Percentiles rank a stretch among this genome's conserved stretches.
Evolutionary conservation across 2,329 filamentous ascomycete genomes (phyloP).

Genomic region (Colletotrichum chrysophilum): DNA sequence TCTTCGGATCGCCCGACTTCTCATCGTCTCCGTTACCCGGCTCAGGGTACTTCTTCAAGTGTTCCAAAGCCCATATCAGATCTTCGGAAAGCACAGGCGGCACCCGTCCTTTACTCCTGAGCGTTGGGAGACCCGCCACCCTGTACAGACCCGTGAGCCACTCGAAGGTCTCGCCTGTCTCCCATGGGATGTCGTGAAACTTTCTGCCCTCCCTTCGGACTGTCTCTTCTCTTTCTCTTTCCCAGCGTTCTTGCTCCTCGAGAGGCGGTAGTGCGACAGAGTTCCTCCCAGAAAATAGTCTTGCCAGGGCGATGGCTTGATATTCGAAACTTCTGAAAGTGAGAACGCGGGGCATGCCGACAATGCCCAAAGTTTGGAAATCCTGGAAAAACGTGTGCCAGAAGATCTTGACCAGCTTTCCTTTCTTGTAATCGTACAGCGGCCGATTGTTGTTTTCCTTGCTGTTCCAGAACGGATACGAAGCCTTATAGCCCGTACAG

Average conservation of each 20-base stretch:
- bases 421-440: constrained; percentile 54
- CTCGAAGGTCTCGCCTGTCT: constrained; percentile 52
- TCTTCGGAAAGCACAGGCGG: constrained; percentile 50
- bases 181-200: constrained; percentile 61
- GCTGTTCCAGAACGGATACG: constrained; percentile 55
- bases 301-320: constrained; percentile 57
- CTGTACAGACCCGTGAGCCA: constrained; percentile 52
- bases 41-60: constrained; percentile 53
- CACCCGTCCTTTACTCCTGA: constrained; percentile 50
- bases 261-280: constrained; percentile 40
- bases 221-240: constrained; percentile 38
- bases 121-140: constrained; percentile 52
- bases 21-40: constrained; percentile 25
- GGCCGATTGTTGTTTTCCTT: constrained; percentile 43
- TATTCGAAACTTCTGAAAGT: constrained; percentile 63
- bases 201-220: constrained; percentile 36
- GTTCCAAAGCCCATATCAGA: constrained; percentile 51
- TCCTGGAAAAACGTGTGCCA: constrained; percentile 58
- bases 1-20: not conserved
- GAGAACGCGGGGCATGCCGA: constrained; percentile 55
- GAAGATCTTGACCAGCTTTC: constrained; percentile 50
- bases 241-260: constrained; percentile 50
- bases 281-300: constrained; percentile 50
- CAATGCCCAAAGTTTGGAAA: constrained; percentile 51
- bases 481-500: constrained; percentile 47